phyloP scores from a whole-genome alignment of 495 filamentous ascomycete genomes.

The Xylaria flabelliformis region DNA sequence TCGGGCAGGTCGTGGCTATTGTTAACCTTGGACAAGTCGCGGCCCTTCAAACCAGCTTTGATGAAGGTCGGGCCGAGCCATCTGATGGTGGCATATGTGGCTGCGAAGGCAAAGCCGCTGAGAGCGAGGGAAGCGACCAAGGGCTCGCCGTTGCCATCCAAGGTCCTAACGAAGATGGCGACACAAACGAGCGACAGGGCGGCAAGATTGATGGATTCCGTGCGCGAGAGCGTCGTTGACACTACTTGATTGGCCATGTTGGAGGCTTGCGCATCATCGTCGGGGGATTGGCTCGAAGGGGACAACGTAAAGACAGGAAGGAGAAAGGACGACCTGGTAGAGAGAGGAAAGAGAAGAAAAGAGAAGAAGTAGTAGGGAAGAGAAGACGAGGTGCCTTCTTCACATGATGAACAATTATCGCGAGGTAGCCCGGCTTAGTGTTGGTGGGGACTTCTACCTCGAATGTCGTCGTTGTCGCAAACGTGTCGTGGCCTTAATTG shows the following conservation, averaged over 20 bases:
- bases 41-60: slow-evolving; percentile 86
- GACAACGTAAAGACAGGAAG: not conserved
- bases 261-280: slow-evolving; percentile 30
- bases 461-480: slow-evolving; percentile 11
- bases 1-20: slow-evolving; percentile 82
- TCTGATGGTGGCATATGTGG: slow-evolving; percentile 80
- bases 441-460: slow-evolving; percentile 3
- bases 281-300: not conserved
- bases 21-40: slow-evolving; percentile 81
- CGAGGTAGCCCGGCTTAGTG: slow-evolving; percentile 5
- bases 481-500: slow-evolving; percentile 20
- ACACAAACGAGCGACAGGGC: slow-evolving; percentile 71
- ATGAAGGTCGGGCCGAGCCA: slow-evolving; percentile 96
- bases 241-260: slow-evolving; percentile 49
- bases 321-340: not conserved
- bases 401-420: not conserved
- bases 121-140: slow-evolving; percentile 87
- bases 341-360: not conserved
- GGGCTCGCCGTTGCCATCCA: slow-evolving; percentile 82
- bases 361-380: not conserved
- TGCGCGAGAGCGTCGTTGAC: slow-evolving; percentile 60
- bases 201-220: slow-evolving; percentile 74
- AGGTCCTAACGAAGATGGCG: slow-evolving; percentile 79
- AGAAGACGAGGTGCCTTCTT: not conserved
- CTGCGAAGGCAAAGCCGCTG: slow-evolving; percentile 80